Evolutionary conservation across 805 yeast genomes (phyloP).

Genomic region (Teunomyces gatunensis): DNA sequence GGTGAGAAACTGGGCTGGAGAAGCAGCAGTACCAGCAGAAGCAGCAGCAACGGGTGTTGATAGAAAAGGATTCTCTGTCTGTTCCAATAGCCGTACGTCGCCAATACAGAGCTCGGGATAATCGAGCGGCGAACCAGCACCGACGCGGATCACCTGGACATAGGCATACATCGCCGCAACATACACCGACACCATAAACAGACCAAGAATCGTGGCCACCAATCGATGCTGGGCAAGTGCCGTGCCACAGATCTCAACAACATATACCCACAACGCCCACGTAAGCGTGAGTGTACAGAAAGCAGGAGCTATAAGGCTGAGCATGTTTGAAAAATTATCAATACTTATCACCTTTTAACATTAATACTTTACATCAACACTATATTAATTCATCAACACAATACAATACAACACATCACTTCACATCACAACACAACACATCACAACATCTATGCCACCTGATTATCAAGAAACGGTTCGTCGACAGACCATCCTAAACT

Average conservation of each 20-base stretch:
- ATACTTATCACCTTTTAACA: too few relatives aligned
- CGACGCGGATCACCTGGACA: constrained; percentile 47
- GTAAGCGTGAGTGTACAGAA: constrained; percentile 40
- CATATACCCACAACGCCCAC: constrained; percentile 48
- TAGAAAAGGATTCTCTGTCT: constrained; percentile 1
- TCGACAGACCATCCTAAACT: constrained; percentile 36
- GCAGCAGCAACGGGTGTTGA: too few relatives aligned
- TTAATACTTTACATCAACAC: too few relatives aligned
- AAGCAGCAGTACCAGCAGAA: constrained; percentile 8
- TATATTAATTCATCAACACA: too few relatives aligned
- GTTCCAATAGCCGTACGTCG: constrained; percentile 11
- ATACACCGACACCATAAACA: constrained; percentile 26
- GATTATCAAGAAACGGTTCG: constrained; percentile 1
- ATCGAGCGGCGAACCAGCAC: constrained; percentile 68
- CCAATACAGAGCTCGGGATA: constrained; percentile 41
- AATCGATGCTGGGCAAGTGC: background rate
- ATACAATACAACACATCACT: too few relatives aligned
- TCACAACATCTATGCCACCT: background rate
- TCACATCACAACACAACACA: background rate
- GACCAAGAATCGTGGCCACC: background rate
- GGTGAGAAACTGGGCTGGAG: constrained; percentile 36
- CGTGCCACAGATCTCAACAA: constrained; percentile 22
- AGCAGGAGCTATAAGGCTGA: constrained; percentile 8
- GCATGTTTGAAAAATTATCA: background rate
- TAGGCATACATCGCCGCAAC: constrained; percentile 48